A percentile compares a stretch with the other conserved stretches of the same genome.
Conservation (phyloP, 2,329 filamentous ascomycete species). For the Botrytis pseudocinerea region DNA sequence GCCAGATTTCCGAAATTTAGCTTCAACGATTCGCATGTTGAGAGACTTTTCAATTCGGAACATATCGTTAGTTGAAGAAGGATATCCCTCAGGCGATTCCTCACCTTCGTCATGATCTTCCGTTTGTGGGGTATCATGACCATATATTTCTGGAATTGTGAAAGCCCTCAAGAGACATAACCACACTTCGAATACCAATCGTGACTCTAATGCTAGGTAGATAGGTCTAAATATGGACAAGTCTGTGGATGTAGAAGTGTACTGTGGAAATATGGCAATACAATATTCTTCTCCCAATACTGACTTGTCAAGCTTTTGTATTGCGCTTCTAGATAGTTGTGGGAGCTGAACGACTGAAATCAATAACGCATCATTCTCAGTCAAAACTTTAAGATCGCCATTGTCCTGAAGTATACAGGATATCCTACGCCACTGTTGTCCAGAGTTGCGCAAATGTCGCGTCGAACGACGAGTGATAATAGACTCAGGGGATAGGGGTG, state of each 20-base stretch:
- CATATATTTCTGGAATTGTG: conserved; percentile 88
- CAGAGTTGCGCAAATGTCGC: conserved; percentile 55
- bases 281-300: conserved; percentile 92
- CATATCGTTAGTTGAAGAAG: conserved; percentile 46
- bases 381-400: conserved; percentile 87
- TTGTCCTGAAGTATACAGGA: conserved; percentile 95
- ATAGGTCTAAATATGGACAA: conserved; percentile 82
- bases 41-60: conserved; percentile 65
- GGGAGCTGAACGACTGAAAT: conserved; percentile 84
- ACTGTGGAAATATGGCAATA: conserved; percentile 93
- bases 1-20: conserved; percentile 49
- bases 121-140: conserved; percentile 29
- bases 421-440: conserved; percentile 74
- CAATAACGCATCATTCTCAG: conserved; percentile 78
- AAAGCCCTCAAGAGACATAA: conserved; percentile 89
- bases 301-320: conserved; percentile 86
- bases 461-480: conserved; percentile 56
- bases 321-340: conserved; percentile 83
- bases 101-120: conserved; percentile 29
- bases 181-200: conserved; percentile 96
- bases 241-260: conserved; percentile 71
- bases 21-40: conserved; percentile 59
- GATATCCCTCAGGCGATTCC: conserved; percentile 16
- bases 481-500: conserved; percentile 52
- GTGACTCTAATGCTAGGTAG: conserved; percentile 82